Base-by-base conservation (phyloP, 306 rosid genomes). In the Corylus americana region DNA sequence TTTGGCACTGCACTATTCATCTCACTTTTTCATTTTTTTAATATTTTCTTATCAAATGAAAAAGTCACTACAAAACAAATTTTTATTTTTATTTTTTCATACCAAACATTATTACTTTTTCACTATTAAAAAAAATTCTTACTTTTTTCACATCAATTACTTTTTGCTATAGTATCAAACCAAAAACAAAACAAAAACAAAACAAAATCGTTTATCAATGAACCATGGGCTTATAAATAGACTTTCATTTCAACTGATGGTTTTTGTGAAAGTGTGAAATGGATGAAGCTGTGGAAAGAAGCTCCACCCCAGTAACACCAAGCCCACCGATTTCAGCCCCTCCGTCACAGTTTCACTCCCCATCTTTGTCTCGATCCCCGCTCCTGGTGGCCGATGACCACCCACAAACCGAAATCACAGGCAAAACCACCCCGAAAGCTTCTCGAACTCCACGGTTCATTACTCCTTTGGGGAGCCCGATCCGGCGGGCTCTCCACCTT, bases 361-460 rank as follows among this genome's bases (percentile, higher is more conserved):
- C 76, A 0, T 80, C 84, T 22, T 50, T 80, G 17, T n/a, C 84
- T 9, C 61, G 84, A 7, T 80, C 71, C 9, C 84, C 84, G 5
- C 54, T 75, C 31, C 79, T 80, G 39, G 1, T 75, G 39, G 14
- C 13, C 48, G 55, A 31, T 6, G 83, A 79, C 50, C 74, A 6
- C 0, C 37, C 55, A 63, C 75, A 80, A 55, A 11, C 74, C 0
- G 57, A 5, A 27, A 48, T 59, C 71, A 39, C 39, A 39, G 44
- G 5, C 51, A 68, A 68, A 55, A 69, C 70, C 14, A 74, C 79
- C 20, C 75, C 76, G 2, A 67, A 35, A 66, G 7, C 25, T 7
- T 16, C 11, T 16, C 12, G 29, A 66, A 77, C 80, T 4, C 84
- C 84, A 8, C 47, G 20, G 27, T 74, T 59, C 14, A 66, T 80